These are phyloP conservation scores for Backusella circina DNA, from an alignment of 192 early-diverging fungal genomes.

Conservation along the genomic window DNA sequence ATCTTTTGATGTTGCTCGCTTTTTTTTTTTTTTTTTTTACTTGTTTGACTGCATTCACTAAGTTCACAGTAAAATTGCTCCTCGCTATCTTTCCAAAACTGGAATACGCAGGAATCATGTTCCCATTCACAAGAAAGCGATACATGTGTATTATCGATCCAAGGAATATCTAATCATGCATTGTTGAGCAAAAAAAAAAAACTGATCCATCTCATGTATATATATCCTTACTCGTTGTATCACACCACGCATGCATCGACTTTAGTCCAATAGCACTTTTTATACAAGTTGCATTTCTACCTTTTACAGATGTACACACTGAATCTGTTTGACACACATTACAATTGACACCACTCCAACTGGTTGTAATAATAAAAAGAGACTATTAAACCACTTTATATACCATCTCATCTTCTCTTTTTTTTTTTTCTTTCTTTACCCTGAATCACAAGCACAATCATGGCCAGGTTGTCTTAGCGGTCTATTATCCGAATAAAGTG, in stretches of 20 bases:
- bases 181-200: neutral
- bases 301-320: conserved; percentile 23
- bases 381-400: neutral
- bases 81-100: conserved; percentile 74
- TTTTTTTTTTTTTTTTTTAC: too few species aligned
- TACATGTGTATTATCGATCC: conserved; percentile 56
- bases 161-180: conserved; percentile 28
- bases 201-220: neutral
- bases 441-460: conserved; percentile 24
- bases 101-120: conserved; percentile 42
- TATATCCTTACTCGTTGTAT: conserved; percentile 34
- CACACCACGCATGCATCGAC: conserved; percentile 35
- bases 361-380: neutral
- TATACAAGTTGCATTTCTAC: conserved; percentile 30
- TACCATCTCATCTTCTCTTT: neutral
- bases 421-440: too few species aligned
- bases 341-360: conserved; percentile 89
- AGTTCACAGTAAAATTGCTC: conserved; percentile 88
- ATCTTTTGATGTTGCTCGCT: neutral
- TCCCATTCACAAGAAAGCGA: conserved; percentile 45
- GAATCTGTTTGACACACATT: conserved; percentile 54
- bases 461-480: conserved; percentile 15
- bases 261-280: conserved; percentile 33
- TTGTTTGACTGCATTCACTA: conserved; percentile 54
- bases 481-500: conserved; percentile 18